Base-by-base conservation (phyloP, 257 asterid species). In the Schizonepeta tenuifolia region DNA sequence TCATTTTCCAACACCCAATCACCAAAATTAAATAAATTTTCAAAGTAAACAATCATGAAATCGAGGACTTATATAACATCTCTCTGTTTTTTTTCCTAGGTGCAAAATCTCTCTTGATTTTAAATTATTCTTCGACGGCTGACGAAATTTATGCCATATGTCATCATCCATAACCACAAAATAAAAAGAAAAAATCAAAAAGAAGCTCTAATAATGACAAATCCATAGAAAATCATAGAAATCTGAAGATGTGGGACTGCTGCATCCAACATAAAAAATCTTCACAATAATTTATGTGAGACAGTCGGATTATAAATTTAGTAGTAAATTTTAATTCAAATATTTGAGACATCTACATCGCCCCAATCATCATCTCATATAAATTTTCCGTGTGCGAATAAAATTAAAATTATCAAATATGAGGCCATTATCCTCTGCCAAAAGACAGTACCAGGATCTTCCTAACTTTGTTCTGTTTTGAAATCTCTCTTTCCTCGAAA, bases 401-500 rank as follows among this genome's bases (percentile, higher is more conserved):
- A 49, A 49, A 5, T 58, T 15, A 15, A 31, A 28, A 7, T 28
- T 20, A 28, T 58, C 22, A 14, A 14, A 2, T 35, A 61, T 13
- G 36, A 47, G 9, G 33, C 31, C 15, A 53, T 54, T 54, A 54
- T 54, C 44, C 43, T 49, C 18, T 67, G 17, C 7, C 9, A 26
- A 49, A n/a, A 24, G 53, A 13, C 21, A 47, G 2, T 36, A 17
- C 71, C 33, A 53, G 59, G 58, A n/a, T 59, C 54, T 51, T 46
- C 73, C 21, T 10, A 65, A 33, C 40, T 36, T 49, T 28, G 24
- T 63, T 55, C 11, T 24, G 17, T 60, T 31, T n/a, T 33, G 50
- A 1, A 58, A 15, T 33, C 76, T 41, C 55, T 36, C 65, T 12
- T 78, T 67, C 76, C 74, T 9, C 7, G 77, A 79, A 79, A 50